Conservation (phyloP, 495 filamentous ascomycete species). For the Pseudoneurospora amorphoporcata region DNA sequence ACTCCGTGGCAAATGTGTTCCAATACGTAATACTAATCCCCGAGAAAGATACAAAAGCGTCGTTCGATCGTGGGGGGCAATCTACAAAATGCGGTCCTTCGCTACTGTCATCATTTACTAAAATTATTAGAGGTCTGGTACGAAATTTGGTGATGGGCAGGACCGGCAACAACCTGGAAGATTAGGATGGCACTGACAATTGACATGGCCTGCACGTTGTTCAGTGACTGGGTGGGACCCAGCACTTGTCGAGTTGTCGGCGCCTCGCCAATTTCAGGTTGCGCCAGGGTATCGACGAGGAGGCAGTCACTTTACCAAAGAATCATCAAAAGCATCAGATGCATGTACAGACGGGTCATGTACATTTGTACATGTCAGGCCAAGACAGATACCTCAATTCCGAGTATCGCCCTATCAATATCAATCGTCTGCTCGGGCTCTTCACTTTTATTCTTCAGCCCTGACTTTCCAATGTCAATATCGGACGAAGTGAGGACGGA, state of each 20-base stretch:
- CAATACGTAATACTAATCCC: neutral
- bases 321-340: neutral
- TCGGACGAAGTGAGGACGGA: conserved; percentile 12
- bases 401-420: neutral
- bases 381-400: neutral
- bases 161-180: neutral
- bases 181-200: neutral
- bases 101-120: neutral
- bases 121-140: neutral
- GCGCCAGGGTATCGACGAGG: neutral
- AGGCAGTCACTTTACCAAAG: neutral
- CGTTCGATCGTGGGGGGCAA: neutral
- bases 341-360: neutral
- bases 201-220: neutral
- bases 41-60: neutral
- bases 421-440: neutral
- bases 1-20: neutral
- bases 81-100: neutral
- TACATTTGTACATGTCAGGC: neutral
- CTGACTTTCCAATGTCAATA: conserved; percentile 10
- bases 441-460: neutral
- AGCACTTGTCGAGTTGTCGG: neutral
- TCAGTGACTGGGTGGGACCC: neutral
- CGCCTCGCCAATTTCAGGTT: neutral
- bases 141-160: neutral